A percentile compares a stretch with the other conserved stretches of the same genome.
Conservation (phyloP, 495 filamentous ascomycete genomes). For the Geoglossum glabrum region DNA sequence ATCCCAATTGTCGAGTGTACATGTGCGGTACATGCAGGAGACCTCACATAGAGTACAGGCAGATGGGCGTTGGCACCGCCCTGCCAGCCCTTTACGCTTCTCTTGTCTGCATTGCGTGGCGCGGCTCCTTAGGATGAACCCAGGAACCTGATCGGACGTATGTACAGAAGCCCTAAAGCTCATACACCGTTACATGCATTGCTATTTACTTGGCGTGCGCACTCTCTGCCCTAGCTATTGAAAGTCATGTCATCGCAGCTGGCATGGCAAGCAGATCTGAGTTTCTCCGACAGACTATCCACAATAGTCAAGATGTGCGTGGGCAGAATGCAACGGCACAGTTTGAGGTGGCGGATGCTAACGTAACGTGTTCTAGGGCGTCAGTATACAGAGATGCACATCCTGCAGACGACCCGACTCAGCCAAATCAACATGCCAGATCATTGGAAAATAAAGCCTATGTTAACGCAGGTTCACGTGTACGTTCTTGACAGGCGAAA, state of each 20-base stretch:
- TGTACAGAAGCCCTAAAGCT: not conserved
- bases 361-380: conserved; percentile 19
- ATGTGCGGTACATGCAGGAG: not conserved
- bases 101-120: not conserved
- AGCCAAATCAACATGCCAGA: conserved; percentile 10
- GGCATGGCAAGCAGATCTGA: conserved; percentile 22
- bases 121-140: not conserved
- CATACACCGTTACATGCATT: not conserved
- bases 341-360: not conserved
- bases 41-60: not conserved
- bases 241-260: conserved; percentile 1
- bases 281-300: conserved; percentile 31
- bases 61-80: not conserved
- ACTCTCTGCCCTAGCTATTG: not conserved
- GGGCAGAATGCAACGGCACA: not conserved
- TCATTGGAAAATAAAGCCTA: conserved; percentile 5
- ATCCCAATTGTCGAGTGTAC: not conserved
- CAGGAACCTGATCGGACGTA: not conserved
- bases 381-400: conserved; percentile 21
- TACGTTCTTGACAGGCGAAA: conserved; percentile 6
- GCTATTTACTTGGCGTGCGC: not conserved
- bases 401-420: conserved; percentile 5
- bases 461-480: conserved; percentile 8
- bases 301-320: conserved; percentile 25
- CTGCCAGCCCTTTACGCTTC: not conserved